Conservation (phyloP, 495 filamentous ascomycete species). For the Hypoxylon intermedium region DNA sequence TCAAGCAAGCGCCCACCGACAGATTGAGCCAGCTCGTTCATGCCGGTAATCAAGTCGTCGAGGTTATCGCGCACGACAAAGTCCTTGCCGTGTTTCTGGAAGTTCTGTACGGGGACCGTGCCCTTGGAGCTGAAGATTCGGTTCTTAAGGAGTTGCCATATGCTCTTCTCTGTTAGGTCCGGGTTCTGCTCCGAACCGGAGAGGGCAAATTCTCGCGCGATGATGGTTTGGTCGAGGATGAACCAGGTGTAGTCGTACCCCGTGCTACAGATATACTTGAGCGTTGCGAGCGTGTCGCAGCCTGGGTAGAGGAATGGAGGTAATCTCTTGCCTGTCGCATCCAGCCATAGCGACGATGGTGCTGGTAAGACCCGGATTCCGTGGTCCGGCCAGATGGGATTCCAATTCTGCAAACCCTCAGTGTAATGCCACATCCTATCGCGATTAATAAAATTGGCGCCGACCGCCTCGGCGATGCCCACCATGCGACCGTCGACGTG, state of each 20-base stretch:
- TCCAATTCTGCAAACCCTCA: slow-evolving; percentile 60
- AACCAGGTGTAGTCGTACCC: slow-evolving; percentile 65
- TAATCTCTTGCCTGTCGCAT: slow-evolving; percentile 58
- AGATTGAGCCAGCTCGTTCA: slow-evolving; percentile 55
- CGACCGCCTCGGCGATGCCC: slow-evolving; percentile 53
- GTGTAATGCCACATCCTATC: slow-evolving; percentile 65
- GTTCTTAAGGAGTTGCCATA: slow-evolving; percentile 53
- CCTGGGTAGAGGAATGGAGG: slow-evolving; percentile 58
- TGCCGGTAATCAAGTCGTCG: slow-evolving; percentile 52
- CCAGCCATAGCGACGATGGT: slow-evolving; percentile 61
- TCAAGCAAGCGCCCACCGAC: slow-evolving; percentile 48
- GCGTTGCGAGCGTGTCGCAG: slow-evolving; percentile 57
- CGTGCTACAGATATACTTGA: slow-evolving; percentile 60
- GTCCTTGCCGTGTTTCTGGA: slow-evolving; percentile 57
- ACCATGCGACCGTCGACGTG: slow-evolving; percentile 63
- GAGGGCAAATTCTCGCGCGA: slow-evolving; percentile 60
- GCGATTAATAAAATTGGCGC: slow-evolving; percentile 57
- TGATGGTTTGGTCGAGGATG: slow-evolving; percentile 57
- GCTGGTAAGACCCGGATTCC: slow-evolving; percentile 60
- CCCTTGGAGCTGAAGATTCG: slow-evolving; percentile 57
- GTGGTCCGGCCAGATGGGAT: slow-evolving; percentile 60
- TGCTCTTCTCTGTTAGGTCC: slow-evolving; percentile 58
- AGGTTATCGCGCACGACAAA: slow-evolving; percentile 58
- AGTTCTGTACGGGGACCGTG: slow-evolving; percentile 56
- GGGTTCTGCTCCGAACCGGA: slow-evolving; percentile 63